Evolutionary conservation across 352 stramenopile genomes (phyloP).

Genomic region (Phytophthora cactorum): DNA sequence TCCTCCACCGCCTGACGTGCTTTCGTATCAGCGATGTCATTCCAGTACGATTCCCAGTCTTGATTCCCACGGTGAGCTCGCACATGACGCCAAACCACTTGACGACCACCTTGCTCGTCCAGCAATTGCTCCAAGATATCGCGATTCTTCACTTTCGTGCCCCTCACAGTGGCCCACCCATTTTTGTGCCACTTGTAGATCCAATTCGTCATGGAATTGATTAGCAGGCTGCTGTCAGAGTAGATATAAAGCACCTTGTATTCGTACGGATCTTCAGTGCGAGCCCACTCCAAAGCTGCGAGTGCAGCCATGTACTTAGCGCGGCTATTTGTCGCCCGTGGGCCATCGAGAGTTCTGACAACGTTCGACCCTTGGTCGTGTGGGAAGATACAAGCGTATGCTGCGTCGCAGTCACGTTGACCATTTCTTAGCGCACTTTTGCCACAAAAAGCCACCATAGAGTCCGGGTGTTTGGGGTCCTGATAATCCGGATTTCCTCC

Average conservation of each 20-base stretch:
- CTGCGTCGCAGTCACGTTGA: not conserved
- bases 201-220: slow-evolving; percentile 2
- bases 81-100: not conserved
- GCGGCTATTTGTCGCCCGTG: not conserved
- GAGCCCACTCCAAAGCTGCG: not conserved
- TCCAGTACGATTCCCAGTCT: not conserved
- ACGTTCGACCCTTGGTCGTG: not conserved
- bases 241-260: not conserved
- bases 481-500: not conserved
- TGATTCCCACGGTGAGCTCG: not conserved
- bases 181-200: slow-evolving; percentile 13
- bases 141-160: not conserved
- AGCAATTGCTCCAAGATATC: slow-evolving; percentile 1
- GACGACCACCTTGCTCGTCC: not conserved
- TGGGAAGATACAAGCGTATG: not conserved
- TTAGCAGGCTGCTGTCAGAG: not conserved
- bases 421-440: not conserved
- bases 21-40: not conserved
- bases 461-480: not conserved
- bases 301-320: not conserved
- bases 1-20: not conserved
- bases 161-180: not conserved
- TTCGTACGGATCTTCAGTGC: not conserved
- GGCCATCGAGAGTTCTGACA: not conserved
- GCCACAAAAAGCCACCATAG: not conserved